phyloP scores from a whole-genome alignment of 768 basidiomycete genomes.

The Paxillus involutus region DNA sequence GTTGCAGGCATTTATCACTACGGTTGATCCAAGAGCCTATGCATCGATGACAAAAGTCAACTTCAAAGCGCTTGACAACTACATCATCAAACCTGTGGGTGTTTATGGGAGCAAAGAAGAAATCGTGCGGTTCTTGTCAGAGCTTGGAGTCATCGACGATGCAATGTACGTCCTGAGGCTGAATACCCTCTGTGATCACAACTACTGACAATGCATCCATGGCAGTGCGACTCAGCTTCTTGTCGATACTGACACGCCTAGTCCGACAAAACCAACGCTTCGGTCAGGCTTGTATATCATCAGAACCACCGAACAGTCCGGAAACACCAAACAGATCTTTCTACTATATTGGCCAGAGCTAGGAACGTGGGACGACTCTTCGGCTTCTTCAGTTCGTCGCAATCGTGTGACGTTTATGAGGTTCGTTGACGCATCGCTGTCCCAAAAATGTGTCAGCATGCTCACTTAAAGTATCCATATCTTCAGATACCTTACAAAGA shows the following conservation, averaged over 20 bases:
- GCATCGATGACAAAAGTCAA: conserved; percentile 54
- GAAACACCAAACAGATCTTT: conserved; percentile 33
- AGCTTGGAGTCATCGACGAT: conserved; percentile 37
- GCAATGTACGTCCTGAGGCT: conserved; percentile 34
- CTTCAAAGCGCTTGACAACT: conserved; percentile 50
- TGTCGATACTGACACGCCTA: not conserved
- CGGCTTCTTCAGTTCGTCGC: conserved; percentile 41
- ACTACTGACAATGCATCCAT: not conserved
- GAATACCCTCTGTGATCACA: no score
- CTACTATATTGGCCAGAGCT: conserved; percentile 65
- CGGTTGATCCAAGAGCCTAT: conserved; percentile 51
- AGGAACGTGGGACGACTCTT: conserved; percentile 55
- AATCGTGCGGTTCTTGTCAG: conserved; percentile 45
- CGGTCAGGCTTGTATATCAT: conserved; percentile 51
- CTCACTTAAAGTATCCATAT: not conserved
- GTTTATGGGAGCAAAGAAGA: conserved; percentile 56
- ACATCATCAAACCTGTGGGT: conserved; percentile 49
- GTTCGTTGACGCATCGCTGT: conserved; percentile 27
- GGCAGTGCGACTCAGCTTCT: conserved; percentile 8
- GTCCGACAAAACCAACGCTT: conserved; percentile 25
- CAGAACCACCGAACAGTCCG: conserved; percentile 6
- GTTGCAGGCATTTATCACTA: conserved; percentile 47
- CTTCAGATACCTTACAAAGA: conserved; percentile 56
- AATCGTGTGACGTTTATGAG: conserved; percentile 66
- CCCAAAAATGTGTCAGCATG: not conserved